phyloP scores from a whole-genome alignment of 1,139 yeast genomes.

The Yamadazyma songkhlaensis region DNA sequence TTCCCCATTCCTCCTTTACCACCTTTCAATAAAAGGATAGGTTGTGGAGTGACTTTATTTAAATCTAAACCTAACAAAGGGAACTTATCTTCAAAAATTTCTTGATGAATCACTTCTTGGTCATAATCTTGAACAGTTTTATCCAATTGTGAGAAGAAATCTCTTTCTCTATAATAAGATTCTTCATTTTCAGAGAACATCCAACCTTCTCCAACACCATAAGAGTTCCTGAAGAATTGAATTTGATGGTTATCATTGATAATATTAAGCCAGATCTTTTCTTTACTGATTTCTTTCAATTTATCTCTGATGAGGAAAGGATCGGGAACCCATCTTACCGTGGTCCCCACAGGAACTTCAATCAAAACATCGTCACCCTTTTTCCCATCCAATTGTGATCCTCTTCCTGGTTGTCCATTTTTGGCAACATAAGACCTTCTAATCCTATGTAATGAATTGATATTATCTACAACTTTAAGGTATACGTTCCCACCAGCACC shows the following conservation, averaged over 20 bases:
- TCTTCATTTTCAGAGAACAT: constrained; percentile 71
- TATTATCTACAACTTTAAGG: constrained; percentile 71
- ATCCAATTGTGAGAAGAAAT: constrained; percentile 63
- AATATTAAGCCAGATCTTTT: constrained; percentile 22
- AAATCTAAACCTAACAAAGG: constrained; percentile 83
- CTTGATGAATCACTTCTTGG: constrained; percentile 55
- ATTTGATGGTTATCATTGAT: constrained; percentile 29
- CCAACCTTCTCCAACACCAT: constrained; percentile 82
- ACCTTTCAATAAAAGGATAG: constrained; percentile 72
- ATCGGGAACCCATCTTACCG: constrained; percentile 81
- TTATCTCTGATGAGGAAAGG: constrained; percentile 47
- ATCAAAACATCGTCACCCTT: constrained; percentile 75
- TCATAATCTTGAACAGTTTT: constrained; percentile 66
- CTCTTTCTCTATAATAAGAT: constrained; percentile 61
- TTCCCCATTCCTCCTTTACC: constrained; percentile 96
- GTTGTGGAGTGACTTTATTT: constrained; percentile 58
- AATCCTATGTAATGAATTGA: constrained; percentile 68
- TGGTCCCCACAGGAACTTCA: constrained; percentile 90
- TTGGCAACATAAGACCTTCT: constrained; percentile 67
- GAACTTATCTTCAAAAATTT: constrained; percentile 60
- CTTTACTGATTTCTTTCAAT: constrained; percentile 28
- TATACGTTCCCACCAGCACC: constrained; percentile 89
- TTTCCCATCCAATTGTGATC: constrained; percentile 79
- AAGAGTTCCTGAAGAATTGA: constrained; percentile 61
- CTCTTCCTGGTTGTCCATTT: constrained; percentile 69